phyloP scores from a whole-genome alignment of 768 basidiomycete species.

The Suillus decipiens region DNA sequence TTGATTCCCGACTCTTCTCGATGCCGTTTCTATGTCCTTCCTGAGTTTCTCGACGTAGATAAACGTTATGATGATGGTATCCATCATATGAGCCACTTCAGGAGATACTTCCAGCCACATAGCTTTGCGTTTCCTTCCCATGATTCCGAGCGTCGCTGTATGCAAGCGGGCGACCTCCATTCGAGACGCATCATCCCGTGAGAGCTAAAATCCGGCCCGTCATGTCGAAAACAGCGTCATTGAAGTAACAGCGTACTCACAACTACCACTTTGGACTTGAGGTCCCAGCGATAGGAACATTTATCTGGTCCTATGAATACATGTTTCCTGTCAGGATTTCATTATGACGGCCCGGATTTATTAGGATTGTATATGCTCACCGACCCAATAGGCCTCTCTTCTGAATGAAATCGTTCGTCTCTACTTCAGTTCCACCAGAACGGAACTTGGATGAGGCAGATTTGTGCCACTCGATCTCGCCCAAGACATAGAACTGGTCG shows the following conservation, averaged over 20 bases:
- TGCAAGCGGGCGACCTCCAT: constrained; percentile 26
- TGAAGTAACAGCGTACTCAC: background rate
- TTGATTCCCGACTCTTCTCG: too few species aligned
- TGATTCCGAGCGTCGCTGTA: constrained; percentile 12
- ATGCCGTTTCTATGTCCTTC: constrained; percentile 1
- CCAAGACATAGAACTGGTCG: constrained; percentile 34
- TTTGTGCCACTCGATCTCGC: constrained; percentile 36
- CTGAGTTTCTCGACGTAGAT: constrained; percentile 19
- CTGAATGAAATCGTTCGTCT: constrained; percentile 28
- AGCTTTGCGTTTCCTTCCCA: constrained; percentile 10
- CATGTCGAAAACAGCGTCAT: background rate
- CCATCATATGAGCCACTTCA: constrained; percentile 12
- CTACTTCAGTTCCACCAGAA: constrained; percentile 28
- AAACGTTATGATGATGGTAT: constrained; percentile 17
- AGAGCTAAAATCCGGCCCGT: constrained; percentile 5
- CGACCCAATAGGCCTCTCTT: constrained; percentile 22
- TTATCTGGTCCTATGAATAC: constrained; percentile 7
- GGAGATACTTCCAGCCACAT: constrained; percentile 14
- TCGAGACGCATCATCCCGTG: constrained; percentile 17
- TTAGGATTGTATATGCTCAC: constrained; percentile 16
- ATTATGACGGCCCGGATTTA: background rate
- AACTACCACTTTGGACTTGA: background rate
- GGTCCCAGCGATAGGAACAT: constrained; percentile 7
- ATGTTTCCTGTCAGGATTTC: background rate
- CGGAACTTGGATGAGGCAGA: constrained; percentile 33